Evolutionary conservation across 139 green algal genomes (phyloP).

Genomic region (Haematococcus lacustris): DNA sequence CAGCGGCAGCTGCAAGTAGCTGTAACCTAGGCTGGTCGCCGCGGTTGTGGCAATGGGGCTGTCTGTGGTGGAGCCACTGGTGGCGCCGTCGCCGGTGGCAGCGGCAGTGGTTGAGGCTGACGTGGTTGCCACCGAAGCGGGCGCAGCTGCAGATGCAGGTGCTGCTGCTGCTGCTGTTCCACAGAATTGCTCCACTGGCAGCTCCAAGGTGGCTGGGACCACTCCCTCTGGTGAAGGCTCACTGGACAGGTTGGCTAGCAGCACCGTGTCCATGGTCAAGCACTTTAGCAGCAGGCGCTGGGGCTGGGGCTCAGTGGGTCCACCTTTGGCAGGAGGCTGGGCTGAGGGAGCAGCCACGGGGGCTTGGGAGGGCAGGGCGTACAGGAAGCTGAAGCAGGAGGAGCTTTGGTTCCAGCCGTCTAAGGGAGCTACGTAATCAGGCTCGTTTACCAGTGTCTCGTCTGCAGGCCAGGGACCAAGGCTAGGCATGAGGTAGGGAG

Average conservation of each 20-base stretch:
- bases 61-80: too few species aligned
- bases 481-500: too few species aligned
- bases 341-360: neutral
- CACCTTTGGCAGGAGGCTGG: neutral
- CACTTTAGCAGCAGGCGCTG: neutral
- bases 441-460: neutral
- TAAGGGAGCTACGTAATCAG: too few species aligned
- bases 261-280: neutral
- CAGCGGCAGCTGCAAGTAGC: neutral
- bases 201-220: neutral
- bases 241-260: neutral
- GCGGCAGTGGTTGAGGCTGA: too few species aligned
- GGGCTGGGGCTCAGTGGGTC: neutral
- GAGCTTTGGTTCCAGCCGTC: too few species aligned
- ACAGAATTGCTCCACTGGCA: neutral
- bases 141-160: too few species aligned
- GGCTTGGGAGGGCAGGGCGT: too few species aligned
- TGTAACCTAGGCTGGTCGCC: neutral
- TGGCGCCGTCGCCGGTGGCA: too few species aligned
- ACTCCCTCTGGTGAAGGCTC: neutral
- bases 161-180: neutral
- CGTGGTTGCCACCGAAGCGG: too few species aligned
- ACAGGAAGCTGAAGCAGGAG: too few species aligned
- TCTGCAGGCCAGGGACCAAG: neutral
- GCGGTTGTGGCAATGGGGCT: too few species aligned